These are phyloP conservation scores for Macrocybe gigantea DNA, from an alignment of 768 basidiomycete species.

Conservation along the genomic window DNA sequence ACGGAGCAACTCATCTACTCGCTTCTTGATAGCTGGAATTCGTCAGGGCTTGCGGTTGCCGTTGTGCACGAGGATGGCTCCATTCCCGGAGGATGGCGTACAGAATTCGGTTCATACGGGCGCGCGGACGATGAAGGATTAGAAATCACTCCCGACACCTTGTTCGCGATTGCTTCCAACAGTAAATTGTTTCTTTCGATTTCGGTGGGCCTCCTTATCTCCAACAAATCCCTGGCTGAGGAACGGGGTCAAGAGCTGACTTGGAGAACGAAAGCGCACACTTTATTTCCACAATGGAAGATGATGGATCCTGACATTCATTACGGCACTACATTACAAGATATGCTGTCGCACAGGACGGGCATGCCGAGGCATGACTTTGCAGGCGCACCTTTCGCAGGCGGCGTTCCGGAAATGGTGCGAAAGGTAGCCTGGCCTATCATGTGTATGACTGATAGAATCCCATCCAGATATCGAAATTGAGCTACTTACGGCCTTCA, in stretches of 20 bases:
- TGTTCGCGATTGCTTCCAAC: slow-evolving; percentile 41
- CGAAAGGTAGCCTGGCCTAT: neutral
- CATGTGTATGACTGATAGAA: neutral
- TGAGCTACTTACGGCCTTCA: slow-evolving; percentile 33
- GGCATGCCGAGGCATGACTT: slow-evolving; percentile 41
- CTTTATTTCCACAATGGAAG: slow-evolving; percentile 34
- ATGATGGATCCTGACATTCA: slow-evolving; percentile 31
- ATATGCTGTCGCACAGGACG: slow-evolving; percentile 38
- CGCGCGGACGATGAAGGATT: slow-evolving; percentile 24
- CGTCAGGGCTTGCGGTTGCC: slow-evolving; percentile 33
- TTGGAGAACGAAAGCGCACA: slow-evolving; percentile 31
- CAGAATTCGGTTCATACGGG: slow-evolving; percentile 34
- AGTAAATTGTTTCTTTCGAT: slow-evolving; percentile 35
- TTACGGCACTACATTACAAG: slow-evolving; percentile 28
- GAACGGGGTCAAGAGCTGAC: slow-evolving; percentile 22
- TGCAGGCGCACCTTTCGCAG: slow-evolving; percentile 22
- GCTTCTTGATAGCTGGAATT: slow-evolving; percentile 28
- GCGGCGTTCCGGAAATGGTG: slow-evolving; percentile 31
- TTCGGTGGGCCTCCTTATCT: slow-evolving; percentile 32
- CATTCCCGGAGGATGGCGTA: slow-evolving; percentile 24
- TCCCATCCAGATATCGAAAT: slow-evolving; percentile 23
- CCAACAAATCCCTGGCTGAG: slow-evolving; percentile 27
- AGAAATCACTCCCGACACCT: slow-evolving; percentile 34
- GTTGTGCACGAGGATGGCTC: slow-evolving; percentile 28
- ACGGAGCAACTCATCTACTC: too few relatives aligned